Evolutionary conservation across 1,284 basidiomycete genomes (phyloP).

Genomic region (Microbotryomycetes sp.): DNA sequence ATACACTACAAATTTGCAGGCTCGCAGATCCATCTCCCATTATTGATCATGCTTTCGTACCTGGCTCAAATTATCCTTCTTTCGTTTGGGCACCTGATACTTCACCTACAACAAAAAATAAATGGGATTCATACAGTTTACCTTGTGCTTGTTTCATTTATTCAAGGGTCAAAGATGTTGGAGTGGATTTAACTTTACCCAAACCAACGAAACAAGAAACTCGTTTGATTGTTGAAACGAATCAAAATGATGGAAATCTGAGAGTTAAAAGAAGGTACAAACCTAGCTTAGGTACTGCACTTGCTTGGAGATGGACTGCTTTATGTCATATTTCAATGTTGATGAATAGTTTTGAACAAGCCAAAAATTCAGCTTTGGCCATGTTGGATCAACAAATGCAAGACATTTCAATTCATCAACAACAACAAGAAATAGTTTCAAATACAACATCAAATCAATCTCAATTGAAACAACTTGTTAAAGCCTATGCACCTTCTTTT

Average conservation of each 20-base stretch:
- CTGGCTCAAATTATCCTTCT: slow-evolving; percentile 18
- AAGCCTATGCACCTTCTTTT: slow-evolving; percentile 20
- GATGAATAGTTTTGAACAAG: background rate
- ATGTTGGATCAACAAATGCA: background rate
- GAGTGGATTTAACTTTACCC: background rate
- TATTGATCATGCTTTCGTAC: slow-evolving; percentile 29
- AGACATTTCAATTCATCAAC: background rate
- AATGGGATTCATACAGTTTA: slow-evolving; percentile 21
- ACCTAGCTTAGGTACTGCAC: slow-evolving; percentile 21
- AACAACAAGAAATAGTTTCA: background rate
- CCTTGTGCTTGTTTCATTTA: slow-evolving; percentile 36
- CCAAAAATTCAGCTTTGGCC: background rate
- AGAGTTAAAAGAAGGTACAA: too few relatives aligned
- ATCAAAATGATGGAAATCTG: background rate
- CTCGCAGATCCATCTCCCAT: slow-evolving; percentile 25
- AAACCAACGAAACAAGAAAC: too few relatives aligned
- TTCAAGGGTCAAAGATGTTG: slow-evolving; percentile 24
- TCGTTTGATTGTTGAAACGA: too few relatives aligned
- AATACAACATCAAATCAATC: background rate
- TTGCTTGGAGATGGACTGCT: slow-evolving; percentile 24
- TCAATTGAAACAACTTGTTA: background rate
- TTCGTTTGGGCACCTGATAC: slow-evolving; percentile 31
- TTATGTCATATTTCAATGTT: slow-evolving; percentile 34
- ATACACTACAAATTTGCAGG: slow-evolving; percentile 7
- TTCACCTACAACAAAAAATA: slow-evolving; percentile 14